These are phyloP conservation scores for Aphanomyces euteiches DNA, from an alignment of 352 stramenopile genomes.

Conservation along the genomic window DNA sequence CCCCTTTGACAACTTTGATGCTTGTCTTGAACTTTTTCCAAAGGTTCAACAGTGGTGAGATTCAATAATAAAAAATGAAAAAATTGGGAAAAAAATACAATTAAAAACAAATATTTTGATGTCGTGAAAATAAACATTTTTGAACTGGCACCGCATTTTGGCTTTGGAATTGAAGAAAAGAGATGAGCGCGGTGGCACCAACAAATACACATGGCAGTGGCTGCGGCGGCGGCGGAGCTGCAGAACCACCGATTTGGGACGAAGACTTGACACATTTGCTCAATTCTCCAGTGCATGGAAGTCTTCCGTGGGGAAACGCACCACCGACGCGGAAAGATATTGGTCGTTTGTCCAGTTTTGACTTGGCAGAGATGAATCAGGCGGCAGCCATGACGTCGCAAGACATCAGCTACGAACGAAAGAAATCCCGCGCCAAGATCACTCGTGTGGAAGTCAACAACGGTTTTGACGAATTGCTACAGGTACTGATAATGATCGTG, in stretches of 20 bases:
- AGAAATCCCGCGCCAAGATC: conserved; percentile 25
- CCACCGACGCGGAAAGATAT: not conserved
- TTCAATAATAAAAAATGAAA: too few species aligned
- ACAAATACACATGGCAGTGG: not conserved
- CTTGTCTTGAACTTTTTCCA: too few species aligned
- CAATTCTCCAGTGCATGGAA: not conserved
- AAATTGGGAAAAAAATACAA: too few species aligned
- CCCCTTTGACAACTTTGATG: too few species aligned
- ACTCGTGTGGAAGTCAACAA: conserved; percentile 22
- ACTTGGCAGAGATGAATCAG: conserved; percentile 14
- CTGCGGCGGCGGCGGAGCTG: not conserved
- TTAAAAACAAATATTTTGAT: too few species aligned
- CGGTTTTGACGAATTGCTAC: conserved; percentile 24
- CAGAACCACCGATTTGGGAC: conserved; percentile 2
- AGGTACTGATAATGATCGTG: not conserved
- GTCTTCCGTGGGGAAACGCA: not conserved
- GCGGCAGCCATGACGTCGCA: not conserved
- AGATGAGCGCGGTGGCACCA: too few species aligned
- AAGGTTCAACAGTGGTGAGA: too few species aligned
- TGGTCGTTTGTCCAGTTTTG: conserved; percentile 14
- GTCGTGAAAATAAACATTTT: too few species aligned
- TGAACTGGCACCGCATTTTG: too few species aligned
- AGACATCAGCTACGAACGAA: conserved; percentile 27
- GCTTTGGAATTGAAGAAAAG: too few species aligned
- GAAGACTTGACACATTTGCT: conserved; percentile 15